These are phyloP conservation scores for Cryphonectria japonica DNA, from an alignment of 2,329 filamentous ascomycete genomes.

Conservation along the genomic window DNA sequence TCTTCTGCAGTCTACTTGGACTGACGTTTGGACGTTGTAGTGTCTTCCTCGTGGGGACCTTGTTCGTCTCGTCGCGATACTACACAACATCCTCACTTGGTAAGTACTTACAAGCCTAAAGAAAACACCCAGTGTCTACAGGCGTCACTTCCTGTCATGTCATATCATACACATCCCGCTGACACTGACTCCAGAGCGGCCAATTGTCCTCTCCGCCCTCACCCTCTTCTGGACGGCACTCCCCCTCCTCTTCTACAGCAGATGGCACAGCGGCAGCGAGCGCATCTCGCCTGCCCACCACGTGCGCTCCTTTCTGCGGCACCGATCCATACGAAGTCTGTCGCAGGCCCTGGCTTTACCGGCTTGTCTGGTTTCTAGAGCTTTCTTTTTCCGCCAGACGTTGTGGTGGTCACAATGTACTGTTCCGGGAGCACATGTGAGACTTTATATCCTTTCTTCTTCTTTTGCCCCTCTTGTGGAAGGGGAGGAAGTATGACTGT, in stretches of 20 bases:
- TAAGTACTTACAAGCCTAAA: not conserved
- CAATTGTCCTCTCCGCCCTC: conserved; percentile 10
- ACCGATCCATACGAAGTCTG: not conserved
- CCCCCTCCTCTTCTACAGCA: not conserved
- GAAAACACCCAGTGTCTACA: not conserved
- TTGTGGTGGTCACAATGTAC: conserved; percentile 15
- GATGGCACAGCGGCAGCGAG: not conserved
- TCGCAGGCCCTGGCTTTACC: not conserved
- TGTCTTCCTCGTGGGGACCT: conserved; percentile 9
- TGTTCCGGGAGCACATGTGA: not conserved
- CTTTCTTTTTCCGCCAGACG: conserved; percentile 5
- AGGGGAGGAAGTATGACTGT: not conserved
- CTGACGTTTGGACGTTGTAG: not conserved
- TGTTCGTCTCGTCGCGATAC: conserved; percentile 10
- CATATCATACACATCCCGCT: too few relatives aligned
- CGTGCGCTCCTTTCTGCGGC: not conserved
- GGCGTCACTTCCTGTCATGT: not conserved
- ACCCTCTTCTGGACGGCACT: conserved; percentile 6
- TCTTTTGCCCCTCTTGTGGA: not conserved
- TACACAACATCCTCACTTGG: not conserved
- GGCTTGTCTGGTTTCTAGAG: conserved; percentile 6
- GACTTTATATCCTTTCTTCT: not conserved
- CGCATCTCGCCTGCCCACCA: not conserved
- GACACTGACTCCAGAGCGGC: conserved; percentile 9
- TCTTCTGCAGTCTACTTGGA: not conserved